Conservation (phyloP, 2,329 filamentous ascomycete genomes). For the Trichoderma polysporum region DNA sequence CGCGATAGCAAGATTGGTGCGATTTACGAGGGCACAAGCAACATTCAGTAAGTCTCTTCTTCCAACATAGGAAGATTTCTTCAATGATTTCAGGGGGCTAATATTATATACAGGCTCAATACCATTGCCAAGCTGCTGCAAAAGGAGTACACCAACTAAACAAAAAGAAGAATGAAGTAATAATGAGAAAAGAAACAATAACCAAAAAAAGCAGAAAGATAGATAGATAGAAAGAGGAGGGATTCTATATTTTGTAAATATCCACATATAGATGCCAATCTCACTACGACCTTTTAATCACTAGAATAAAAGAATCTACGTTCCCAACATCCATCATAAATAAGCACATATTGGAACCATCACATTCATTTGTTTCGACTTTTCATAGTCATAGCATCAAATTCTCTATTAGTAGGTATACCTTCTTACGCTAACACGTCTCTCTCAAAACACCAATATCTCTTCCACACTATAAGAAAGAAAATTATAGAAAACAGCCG, state of each 20-base stretch:
- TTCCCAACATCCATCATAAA: neutral
- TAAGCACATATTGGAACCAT: neutral
- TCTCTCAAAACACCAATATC: neutral
- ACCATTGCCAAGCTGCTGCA: conserved; percentile 63
- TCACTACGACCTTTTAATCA: neutral
- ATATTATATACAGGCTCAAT: conserved; percentile 47
- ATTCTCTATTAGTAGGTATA: conserved; percentile 23
- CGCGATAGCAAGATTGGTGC: conserved; percentile 97
- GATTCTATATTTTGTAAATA: conserved; percentile 12
- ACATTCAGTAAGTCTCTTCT: conserved; percentile 57
- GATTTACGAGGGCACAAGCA: conserved; percentile 91
- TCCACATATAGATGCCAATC: conserved; percentile 8
- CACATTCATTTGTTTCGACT: neutral
- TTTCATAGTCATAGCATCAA: conserved; percentile 5
- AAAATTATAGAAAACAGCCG: neutral
- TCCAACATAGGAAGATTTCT: neutral
- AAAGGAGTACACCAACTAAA: conserved; percentile 56
- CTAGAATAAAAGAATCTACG: neutral
- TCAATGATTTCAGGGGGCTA: neutral
- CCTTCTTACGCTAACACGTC: conserved; percentile 13
- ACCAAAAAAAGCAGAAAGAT: conserved; percentile 10
- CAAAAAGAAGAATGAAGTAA: conserved; percentile 19
- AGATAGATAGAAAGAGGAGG: neutral
- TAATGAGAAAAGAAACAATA: conserved; percentile 3
- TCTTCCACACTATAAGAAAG: neutral